Evolutionary conservation across 164 flowering plant genomes (phyloP), one percentile per base, ranked within the genome.

Genomic region (Kalanchoe fedtschenkoi): DNA sequence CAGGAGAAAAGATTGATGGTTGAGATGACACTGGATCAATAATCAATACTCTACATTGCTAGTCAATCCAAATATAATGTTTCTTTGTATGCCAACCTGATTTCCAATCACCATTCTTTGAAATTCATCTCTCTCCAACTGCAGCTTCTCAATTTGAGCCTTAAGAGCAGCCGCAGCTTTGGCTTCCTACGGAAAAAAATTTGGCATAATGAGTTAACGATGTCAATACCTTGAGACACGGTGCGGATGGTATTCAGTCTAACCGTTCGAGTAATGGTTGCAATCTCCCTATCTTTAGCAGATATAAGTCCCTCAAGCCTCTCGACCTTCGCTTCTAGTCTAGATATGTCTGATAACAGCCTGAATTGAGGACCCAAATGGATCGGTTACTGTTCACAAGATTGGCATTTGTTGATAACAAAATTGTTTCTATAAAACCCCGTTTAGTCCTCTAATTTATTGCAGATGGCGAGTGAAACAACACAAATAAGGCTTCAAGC

Each of bases 61-160:
- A 28, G 8, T 51, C 11, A n/a, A 58, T 33, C 21, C 17, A 46
- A 61, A 43, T 28, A 38, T 26, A 35, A 57, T 3, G 14, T 22
- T 4, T 10, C n/a, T 55, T 66, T 60, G 22, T 16, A 30, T 2
- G 6, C 69, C 21, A 63, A 93, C 99, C 97, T 95, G 99, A 74
- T 88, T 91, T 35, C 99, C 99, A 61, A 91, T 81, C 59, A 91
- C 99, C 99, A 95, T 90, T 74, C 85, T 87, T 62, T 95, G 99
- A 74, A 88, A 95, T 65, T 95, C 99, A 77, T 95, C 99, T 60
- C 91, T 66, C 74, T 95, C 99, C 71, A 87, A 91, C 67, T 93
- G 99, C 63, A 95, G 75, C 75, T 95, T 95, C 55, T 89, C 99
- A 67, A 95, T 81, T 67, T 91, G 99, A 37, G 86, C 81, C 76